phyloP scores from a whole-genome alignment of 2,329 filamentous ascomycete genomes.

The Clonostachys sp. region DNA sequence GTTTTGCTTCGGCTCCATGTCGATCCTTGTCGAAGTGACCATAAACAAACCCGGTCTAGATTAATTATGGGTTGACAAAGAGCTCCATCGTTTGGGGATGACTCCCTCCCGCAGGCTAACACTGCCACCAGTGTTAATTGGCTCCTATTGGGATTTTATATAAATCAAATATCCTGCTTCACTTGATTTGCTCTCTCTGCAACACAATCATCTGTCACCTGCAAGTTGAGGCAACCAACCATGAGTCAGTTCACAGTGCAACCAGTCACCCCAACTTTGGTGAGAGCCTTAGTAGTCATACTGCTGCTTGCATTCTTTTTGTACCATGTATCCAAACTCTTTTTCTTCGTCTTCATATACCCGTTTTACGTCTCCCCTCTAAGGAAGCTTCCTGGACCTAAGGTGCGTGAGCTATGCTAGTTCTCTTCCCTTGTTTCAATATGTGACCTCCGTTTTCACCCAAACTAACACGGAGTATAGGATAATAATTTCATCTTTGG shows the following conservation, averaged over 20 bases:
- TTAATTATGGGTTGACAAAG: too few relatives aligned
- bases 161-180: too few relatives aligned
- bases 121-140: too few relatives aligned
- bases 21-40: too few relatives aligned
- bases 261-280: not conserved
- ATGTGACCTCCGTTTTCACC: not conserved
- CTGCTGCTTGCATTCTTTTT: slow-evolving; percentile 1
- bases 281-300: not conserved
- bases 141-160: too few relatives aligned
- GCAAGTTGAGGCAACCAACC: too few relatives aligned
- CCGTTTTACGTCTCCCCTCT: slow-evolving; percentile 35
- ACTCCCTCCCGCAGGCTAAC: too few relatives aligned
- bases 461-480: not conserved
- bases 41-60: too few relatives aligned
- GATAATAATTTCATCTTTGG: slow-evolving; percentile 33
- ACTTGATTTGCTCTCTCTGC: too few relatives aligned
- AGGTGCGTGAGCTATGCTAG: slow-evolving; percentile 14
- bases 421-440: not conserved
- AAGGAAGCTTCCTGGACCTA: slow-evolving; percentile 37
- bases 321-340: slow-evolving; percentile 11
- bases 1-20: too few relatives aligned
- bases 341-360: slow-evolving; percentile 32
- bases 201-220: too few relatives aligned
- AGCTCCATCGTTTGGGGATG: too few relatives aligned
- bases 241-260: not conserved